Conservation (phyloP, 2,329 filamentous ascomycete genomes). For the Fusarium sp. region DNA sequence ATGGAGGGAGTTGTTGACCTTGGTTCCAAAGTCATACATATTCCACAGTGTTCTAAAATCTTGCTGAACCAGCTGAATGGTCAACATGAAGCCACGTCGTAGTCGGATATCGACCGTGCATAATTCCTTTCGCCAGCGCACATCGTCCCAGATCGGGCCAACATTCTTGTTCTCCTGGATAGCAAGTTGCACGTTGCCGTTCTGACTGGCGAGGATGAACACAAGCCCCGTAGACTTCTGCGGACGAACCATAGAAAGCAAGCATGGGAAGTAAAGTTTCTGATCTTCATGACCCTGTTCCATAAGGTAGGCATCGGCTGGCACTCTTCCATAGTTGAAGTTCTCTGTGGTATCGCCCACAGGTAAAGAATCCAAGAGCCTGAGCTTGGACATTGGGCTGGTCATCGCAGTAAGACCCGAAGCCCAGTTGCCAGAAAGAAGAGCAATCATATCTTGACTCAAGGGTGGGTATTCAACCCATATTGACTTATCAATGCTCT, state of each 20-base stretch:
- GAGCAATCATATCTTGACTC: conserved; percentile 75
- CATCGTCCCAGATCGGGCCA: conserved; percentile 83
- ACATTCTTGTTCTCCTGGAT: conserved; percentile 75
- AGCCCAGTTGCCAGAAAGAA: conserved; percentile 72
- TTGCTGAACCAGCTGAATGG: conserved; percentile 76
- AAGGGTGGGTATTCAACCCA: conserved; percentile 84
- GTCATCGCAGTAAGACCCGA: conserved; percentile 61
- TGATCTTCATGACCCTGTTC: conserved; percentile 77
- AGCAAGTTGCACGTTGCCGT: conserved; percentile 77
- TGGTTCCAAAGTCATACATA: conserved; percentile 86
- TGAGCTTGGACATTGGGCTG: conserved; percentile 59
- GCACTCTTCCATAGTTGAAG: conserved; percentile 84
- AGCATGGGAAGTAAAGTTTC: conserved; percentile 75
- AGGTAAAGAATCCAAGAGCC: conserved; percentile 76
- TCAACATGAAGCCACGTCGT: conserved; percentile 79
- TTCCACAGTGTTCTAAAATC: conserved; percentile 84
- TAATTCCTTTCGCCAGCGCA: conserved; percentile 79
- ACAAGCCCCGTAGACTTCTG: conserved; percentile 76
- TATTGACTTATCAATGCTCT: conserved; percentile 82
- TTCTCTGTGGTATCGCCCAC: conserved; percentile 77
- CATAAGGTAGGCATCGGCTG: conserved; percentile 78
- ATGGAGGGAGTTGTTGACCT: conserved; percentile 77
- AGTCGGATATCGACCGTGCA: conserved; percentile 75
- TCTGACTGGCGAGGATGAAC: conserved; percentile 82
- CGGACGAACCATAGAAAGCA: conserved; percentile 79